These are phyloP conservation scores for Pleurotus ostreatus DNA, from an alignment of 768 basidiomycete species.

Conservation along the genomic window DNA sequence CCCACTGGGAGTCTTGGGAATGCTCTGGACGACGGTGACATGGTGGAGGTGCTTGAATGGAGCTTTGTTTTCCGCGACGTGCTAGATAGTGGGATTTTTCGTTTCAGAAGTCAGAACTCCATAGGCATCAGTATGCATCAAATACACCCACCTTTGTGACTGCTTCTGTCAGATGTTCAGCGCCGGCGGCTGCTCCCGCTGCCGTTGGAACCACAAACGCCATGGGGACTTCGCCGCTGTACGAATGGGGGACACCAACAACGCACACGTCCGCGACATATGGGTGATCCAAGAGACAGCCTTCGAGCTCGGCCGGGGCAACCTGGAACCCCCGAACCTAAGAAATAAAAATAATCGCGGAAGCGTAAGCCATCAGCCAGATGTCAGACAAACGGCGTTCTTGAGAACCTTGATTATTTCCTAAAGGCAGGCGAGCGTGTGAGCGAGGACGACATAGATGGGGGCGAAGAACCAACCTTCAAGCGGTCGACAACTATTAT, in stretches of 20 bases:
- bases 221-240: slow-evolving; percentile 47
- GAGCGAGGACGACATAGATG: no score
- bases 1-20: slow-evolving; percentile 65
- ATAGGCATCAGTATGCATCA: slow-evolving; percentile 5
- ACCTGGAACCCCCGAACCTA: slow-evolving; percentile 19
- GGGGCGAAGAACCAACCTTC: slow-evolving; percentile 28
- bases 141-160: slow-evolving; percentile 9
- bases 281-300: slow-evolving; percentile 35
- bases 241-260: slow-evolving; percentile 46
- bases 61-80: slow-evolving; percentile 51
- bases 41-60: slow-evolving; percentile 56
- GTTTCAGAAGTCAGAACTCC: background rate
- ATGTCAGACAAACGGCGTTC: no score
- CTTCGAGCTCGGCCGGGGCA: slow-evolving; percentile 36
- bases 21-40: slow-evolving; percentile 49
- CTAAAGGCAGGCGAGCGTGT: background rate
- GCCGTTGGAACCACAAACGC: slow-evolving; percentile 46
- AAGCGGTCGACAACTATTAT: slow-evolving; percentile 49
- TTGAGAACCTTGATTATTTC: slow-evolving; percentile 17
- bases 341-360: no score
- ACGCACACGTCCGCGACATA: slow-evolving; percentile 40
- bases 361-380: no score
- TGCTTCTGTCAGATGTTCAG: slow-evolving; percentile 13
- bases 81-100: slow-evolving; percentile 24
- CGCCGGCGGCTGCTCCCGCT: slow-evolving; percentile 22